Conservation (phyloP, 2,329 filamentous ascomycete species). For the Botrytis byssoidea region DNA sequence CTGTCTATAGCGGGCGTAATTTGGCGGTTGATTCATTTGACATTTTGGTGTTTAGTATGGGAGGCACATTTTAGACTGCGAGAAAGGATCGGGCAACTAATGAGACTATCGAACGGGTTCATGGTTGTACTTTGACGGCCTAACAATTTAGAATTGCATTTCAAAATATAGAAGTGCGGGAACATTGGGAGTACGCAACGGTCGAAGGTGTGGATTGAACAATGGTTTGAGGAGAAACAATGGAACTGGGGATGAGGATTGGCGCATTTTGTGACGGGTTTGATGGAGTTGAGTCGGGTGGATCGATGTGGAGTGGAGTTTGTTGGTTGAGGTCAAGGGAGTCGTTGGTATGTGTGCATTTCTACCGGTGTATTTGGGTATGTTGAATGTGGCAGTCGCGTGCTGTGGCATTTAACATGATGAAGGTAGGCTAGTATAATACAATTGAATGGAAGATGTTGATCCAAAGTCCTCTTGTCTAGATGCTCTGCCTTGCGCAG, state of each 20-base stretch:
- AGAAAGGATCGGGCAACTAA: not conserved
- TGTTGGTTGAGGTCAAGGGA: not conserved
- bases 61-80: not conserved
- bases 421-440: not conserved
- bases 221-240: not conserved
- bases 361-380: not conserved
- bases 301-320: not conserved
- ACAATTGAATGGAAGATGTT: not conserved
- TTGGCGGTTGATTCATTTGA: not conserved
- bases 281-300: not conserved
- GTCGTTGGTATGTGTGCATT: not conserved
- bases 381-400: not conserved
- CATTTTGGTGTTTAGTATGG: not conserved
- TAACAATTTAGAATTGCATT: constrained; percentile 4
- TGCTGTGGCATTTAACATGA: not conserved
- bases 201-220: not conserved
- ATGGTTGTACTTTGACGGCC: not conserved
- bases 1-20: not conserved
- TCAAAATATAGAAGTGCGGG: constrained; percentile 7
- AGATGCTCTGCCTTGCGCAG: not conserved
- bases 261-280: not conserved
- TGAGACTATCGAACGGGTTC: not conserved
- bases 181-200: not conserved
- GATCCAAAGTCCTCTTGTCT: not conserved
- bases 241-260: not conserved